Evolutionary conservation across 768 basidiomycete genomes (phyloP).

Genomic region (Favolaschia claudopus): DNA sequence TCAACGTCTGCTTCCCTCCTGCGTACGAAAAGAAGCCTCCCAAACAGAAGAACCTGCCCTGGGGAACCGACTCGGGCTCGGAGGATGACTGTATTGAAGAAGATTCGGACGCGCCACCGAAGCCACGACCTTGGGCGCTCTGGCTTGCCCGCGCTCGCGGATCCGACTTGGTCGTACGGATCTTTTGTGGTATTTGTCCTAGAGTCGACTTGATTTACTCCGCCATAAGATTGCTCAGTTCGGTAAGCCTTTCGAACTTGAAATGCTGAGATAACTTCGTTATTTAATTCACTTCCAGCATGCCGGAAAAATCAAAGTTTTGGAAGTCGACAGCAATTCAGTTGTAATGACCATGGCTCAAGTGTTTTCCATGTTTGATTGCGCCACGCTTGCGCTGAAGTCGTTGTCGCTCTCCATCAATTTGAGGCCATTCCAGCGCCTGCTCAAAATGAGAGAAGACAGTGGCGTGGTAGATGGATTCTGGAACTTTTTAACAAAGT

Average conservation of each 20-base stretch:
- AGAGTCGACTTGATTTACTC: background rate
- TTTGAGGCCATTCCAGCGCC: no score
- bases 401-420: background rate
- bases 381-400: background rate
- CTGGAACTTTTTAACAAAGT: background rate
- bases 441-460: background rate
- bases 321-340: background rate
- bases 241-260: background rate
- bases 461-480: background rate
- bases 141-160: slow-evolving; percentile 5
- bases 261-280: no score
- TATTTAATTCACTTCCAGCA: background rate
- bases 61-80: background rate
- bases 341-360: background rate
- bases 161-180: background rate
- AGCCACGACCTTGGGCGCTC: background rate
- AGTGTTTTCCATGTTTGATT: background rate
- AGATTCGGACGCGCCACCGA: background rate
- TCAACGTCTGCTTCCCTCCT: slow-evolving; percentile 1
- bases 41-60: background rate
- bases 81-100: background rate
- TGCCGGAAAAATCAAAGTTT: slow-evolving; percentile 1
- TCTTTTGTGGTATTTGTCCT: background rate
- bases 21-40: background rate
- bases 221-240: background rate